Base-by-base conservation (phyloP, 1,284 basidiomycete species). In the Ceratobasidium theobromae region DNA sequence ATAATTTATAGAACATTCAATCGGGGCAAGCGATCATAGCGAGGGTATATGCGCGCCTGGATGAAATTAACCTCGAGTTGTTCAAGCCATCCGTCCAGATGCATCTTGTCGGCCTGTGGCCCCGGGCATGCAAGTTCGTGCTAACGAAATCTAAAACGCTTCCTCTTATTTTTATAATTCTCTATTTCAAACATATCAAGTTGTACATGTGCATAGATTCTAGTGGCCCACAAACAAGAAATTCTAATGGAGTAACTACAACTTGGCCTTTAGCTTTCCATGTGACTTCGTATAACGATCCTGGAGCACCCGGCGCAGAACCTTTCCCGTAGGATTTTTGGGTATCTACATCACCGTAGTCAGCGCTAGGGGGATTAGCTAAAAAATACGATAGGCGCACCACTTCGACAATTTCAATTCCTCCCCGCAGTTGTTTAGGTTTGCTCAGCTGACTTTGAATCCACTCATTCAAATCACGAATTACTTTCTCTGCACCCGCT, bases 351-450 rank as follows among this genome's bases (percentile, higher is more conserved):
- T 21, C 11, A 12, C 16, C 5, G 16, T 5, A 43, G 16, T 43
- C 14, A 43, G 16, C 16, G 21, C 16, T 18, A 4, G 4, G 30
- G 5, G n/a, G 16, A 21, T 27, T 11, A 3, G 5, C 4, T 53
- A n/a, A 18, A 33, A 53, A 23, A 4, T 8, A 27, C 9, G 40
- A 66, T 28, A 9, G 12, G 74, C 81, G 27, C 38, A 85, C 87
- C 79, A 84, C 78, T 58, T 81, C 74, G 1, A 89, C 80, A n/a
- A 87, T 74, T 69, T 83, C 81, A 23, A 88, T 82, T 0, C 88
- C 88, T 2, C 88, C 88, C 25, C 86, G 76, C 53, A 89, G 70
- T 82, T 86, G 86, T 73, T 89, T 89, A 71, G 85, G 87, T 71
- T 81, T 84, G 75, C 86, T 88, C 68, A 89, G 73, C 67, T 81